These are phyloP conservation scores for Calamus simplicifolius DNA, from an alignment of 176 grass and related monocot genomes.

Conservation along the genomic window DNA sequence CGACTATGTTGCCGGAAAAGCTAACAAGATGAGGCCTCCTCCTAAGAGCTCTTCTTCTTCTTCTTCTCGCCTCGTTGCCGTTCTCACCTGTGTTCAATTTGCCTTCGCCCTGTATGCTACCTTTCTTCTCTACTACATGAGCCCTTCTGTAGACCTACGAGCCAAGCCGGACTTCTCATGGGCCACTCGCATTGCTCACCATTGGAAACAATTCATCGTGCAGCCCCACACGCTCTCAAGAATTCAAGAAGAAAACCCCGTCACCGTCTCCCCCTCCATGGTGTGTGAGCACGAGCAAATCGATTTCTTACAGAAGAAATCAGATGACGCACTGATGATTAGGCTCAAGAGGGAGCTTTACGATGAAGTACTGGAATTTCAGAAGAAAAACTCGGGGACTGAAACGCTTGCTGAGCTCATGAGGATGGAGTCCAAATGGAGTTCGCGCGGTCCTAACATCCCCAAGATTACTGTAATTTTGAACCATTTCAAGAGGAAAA, in stretches of 20 bases:
- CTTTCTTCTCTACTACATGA: constrained; percentile 99
- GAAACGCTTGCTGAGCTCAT: constrained; percentile 76
- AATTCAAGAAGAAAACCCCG: constrained; percentile 22
- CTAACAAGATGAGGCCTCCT: constrained; percentile 6
- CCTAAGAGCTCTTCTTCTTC: constrained; percentile 19
- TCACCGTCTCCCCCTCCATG: constrained; percentile 21
- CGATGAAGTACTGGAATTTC: constrained; percentile 63
- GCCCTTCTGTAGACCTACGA: constrained; percentile 69
- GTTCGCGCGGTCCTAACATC: neutral
- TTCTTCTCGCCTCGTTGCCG: constrained; percentile 46
- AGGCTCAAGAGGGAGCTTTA: constrained; percentile 87
- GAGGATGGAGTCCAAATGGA: constrained; percentile 63
- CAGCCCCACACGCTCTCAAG: constrained; percentile 10
- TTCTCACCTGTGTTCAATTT: constrained; percentile 75
- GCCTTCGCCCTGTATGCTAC: constrained; percentile 92
- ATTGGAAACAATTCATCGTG: constrained; percentile 64
- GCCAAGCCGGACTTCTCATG: constrained; percentile 67
- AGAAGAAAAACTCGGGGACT: constrained; percentile 40
- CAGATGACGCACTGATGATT: constrained; percentile 57
- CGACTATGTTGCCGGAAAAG: constrained; percentile 51
- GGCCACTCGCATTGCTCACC: constrained; percentile 68
- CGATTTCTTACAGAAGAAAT: constrained; percentile 97
- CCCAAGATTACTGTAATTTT: constrained; percentile 78
- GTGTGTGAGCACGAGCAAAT: constrained; percentile 92
- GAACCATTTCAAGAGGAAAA: constrained; percentile 92